Base-by-base conservation (phyloP, 768 basidiomycete species). In the Suillus plorans region DNA sequence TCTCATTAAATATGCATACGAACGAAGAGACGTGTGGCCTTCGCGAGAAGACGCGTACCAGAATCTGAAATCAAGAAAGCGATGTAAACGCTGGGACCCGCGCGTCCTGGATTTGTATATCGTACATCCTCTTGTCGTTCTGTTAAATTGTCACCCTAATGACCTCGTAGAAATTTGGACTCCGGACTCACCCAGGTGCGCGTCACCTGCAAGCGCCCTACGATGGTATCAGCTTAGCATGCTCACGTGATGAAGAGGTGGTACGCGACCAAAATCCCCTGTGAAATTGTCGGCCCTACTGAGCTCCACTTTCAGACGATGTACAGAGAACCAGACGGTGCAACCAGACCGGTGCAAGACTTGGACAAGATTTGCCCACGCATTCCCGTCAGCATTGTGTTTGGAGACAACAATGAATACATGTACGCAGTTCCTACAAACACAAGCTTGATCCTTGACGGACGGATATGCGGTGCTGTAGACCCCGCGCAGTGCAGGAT, bases 191-290 rank as follows among this genome's bases (percentile, higher is more conserved):
- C 45, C 75, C 80, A 57, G 76, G 73, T 1, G 71, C 66, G 2
- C 72, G 69, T 25, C 66, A 74, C 45, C 68, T 64, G 22, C 68
- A 72, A 18, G 72, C 75, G 18, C 74, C 76, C n/a, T 81, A 80
- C 66, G 34, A 69, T 16, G 79, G 80, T 1, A 79, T 86, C 47
- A 81, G 81, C 1, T 74, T 89, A 4, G 84, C 85, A 8, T 90
- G 89, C 67, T 83, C 81, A 1, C 82, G 83, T 25, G 80, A 87
- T 50, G 86, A 90, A 70, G 89, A 91, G 77, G 81, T 79, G 58
- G 88, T 89, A 67, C 64, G 84, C 76, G 9, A 42, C 18, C 9
- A 25, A 41, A 25, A 63, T 52, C 22, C 50, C 41, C 65, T 31
- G 12, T 34, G n/a, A 14, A 22, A 16, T 50, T 20, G 42, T 61